Evolutionary conservation across 2,329 filamentous ascomycete species (phyloP), one percentile per base, ranked within the genome.

Genomic region (Aspergillus sp.): DNA sequence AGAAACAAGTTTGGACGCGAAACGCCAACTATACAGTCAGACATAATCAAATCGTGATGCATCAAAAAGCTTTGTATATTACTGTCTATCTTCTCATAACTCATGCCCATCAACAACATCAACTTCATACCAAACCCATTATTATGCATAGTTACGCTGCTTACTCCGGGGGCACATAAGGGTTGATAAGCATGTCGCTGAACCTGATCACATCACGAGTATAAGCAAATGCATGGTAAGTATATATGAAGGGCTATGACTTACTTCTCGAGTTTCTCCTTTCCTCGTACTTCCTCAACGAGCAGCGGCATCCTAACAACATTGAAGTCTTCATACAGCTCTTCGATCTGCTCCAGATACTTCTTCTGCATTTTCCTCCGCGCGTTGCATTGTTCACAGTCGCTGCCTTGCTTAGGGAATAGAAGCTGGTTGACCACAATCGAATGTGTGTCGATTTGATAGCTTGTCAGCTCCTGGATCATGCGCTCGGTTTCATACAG

Each of bases 401-500:
- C 84, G 72, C 89, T 96, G 53, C 87, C 88, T 64, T 88, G 84
- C 76, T 90, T 90, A 17, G 95, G 95, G 80, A 96, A 99, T 56
- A 99, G 81, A 65, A 99, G 83, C 82, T 99, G 95, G 77, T 99
- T 99, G 70, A 99, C 95, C 46, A 99, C 95, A 73, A 99, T 98
- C 72, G 89, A 87, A 79, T 98, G 95, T 6, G 93, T 96, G 75
- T 99, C 95, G 73, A 99, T 99, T 70, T 89, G 82, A 79, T 96
- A 99, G 74, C 85, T 90, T 48, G 91, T 88, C 61, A 99, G 82
- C 80, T 99, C 95, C 82, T 99, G 95, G 69, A 99, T 98, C 95
- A 99, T 98, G 69, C 95, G 90, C 82, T 99, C 95, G 61, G 95
- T 99, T 83, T 99, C 95, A 80, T 99, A 99, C 52, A 99, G 83